phyloP scores from a whole-genome alignment of 169 alveolate genomes.

The Neospora caninum region DNA sequence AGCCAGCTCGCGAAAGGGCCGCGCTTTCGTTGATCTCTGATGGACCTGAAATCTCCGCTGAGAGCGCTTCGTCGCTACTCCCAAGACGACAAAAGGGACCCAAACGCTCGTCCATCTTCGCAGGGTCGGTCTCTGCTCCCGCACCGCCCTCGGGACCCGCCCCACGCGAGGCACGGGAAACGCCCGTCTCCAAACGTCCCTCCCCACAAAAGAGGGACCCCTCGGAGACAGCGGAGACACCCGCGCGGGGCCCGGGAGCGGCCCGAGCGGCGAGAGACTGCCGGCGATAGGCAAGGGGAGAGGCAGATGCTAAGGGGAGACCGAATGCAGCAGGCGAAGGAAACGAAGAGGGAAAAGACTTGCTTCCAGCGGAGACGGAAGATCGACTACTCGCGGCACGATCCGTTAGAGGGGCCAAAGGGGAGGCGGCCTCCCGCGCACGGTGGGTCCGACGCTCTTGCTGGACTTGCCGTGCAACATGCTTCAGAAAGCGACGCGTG shows the following conservation, averaged over 20 bases:
- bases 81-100: too few species aligned
- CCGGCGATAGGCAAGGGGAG: background rate
- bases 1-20: too few species aligned
- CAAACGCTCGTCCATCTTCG: too few species aligned
- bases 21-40: too few species aligned
- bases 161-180: too few species aligned
- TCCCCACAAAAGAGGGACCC: background rate
- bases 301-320: background rate
- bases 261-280: too few species aligned
- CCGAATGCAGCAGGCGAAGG: background rate
- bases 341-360: background rate
- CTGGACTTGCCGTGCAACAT: background rate
- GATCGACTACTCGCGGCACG: background rate
- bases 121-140: too few species aligned
- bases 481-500: conserved; percentile 5
- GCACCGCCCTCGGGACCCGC: too few species aligned
- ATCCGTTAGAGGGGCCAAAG: background rate
- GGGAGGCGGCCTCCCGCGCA: background rate
- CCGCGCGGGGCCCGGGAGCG: background rate
- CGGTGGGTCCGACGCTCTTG: conserved; percentile 20
- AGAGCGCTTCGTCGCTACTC: too few species aligned
- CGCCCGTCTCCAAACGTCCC: too few species aligned
- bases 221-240: background rate
- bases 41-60: too few species aligned
- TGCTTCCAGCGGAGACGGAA: background rate